These are phyloP conservation scores for Austroboletus eburneus DNA, from an alignment of 768 basidiomycete genomes.

Conservation along the genomic window DNA sequence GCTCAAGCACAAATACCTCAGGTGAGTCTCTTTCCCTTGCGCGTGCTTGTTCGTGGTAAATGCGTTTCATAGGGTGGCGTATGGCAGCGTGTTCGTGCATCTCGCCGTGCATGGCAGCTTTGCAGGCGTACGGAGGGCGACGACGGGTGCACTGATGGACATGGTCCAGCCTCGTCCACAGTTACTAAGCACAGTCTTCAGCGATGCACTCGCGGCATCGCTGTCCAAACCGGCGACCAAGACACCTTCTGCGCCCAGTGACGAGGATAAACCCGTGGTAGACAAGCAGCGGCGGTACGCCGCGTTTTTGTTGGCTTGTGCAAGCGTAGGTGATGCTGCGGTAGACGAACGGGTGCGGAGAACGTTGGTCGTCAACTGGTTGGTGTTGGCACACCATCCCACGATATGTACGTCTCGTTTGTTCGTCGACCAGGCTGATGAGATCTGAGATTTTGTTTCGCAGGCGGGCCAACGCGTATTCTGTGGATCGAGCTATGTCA, in stretches of 20 bases:
- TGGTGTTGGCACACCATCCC: conserved; percentile 75
- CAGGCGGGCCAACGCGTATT: conserved; percentile 16
- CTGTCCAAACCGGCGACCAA: conserved; percentile 34
- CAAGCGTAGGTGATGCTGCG: conserved; percentile 32
- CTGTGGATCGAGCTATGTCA: conserved; percentile 83
- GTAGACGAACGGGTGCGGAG: conserved; percentile 41
- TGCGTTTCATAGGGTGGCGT: conserved; percentile 43
- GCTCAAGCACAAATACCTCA: conserved; percentile 46
- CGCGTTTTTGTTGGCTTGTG: conserved; percentile 48
- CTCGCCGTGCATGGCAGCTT: conserved; percentile 58
- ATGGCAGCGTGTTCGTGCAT: conserved; percentile 67
- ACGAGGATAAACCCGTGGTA: conserved; percentile 35
- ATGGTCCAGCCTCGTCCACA: conserved; percentile 41
- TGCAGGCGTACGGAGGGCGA: conserved; percentile 49
- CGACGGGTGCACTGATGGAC: conserved; percentile 39
- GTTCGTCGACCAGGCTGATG: not conserved
- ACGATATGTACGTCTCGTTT: conserved; percentile 44
- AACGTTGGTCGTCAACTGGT: conserved; percentile 44
- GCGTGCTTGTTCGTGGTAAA: not conserved
- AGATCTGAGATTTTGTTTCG: not conserved
- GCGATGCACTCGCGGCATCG: conserved; percentile 52
- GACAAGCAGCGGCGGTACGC: conserved; percentile 53
- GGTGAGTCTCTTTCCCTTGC: conserved; percentile 27
- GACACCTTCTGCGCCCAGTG: not conserved
- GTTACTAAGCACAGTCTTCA: conserved; percentile 48